Evolutionary conservation across 2,329 filamentous ascomycete species (phyloP), one percentile per base, ranked within the genome.

Genomic region (Huntiella bhutanensis): DNA sequence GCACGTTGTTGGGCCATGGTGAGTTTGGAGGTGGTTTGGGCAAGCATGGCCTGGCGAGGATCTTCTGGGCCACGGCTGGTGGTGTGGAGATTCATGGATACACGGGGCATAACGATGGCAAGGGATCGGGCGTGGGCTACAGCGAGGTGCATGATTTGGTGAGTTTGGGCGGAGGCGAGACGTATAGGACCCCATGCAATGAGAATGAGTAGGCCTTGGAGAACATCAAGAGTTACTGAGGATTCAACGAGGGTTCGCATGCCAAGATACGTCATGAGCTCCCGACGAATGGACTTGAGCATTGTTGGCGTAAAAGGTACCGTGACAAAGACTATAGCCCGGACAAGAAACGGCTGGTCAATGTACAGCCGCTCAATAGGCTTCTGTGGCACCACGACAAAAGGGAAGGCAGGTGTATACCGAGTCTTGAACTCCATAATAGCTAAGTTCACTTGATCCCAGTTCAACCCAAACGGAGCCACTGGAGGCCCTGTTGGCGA

Each of bases 161-260:
- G 47, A 6, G 40, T 49, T 42, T 49, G 47, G 4, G 47, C 38
- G 5, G 47, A 36, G 4, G 47, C 47, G 33, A 49, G 33, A 10
- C 47, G 33, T 12, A 35, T 42, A 47, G 37, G 56, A 43, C 57
- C 69, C 68, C 68, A 70, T 16, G 64, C 60, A 46, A 69, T 56
- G 36, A 62, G 60, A 38, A 68, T 57, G 5, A 70, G 50, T 6
- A 69, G 54, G 0, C 66, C 68, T 53, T 70, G 66, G 1, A 70
- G 57, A 3, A 67, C 53, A 47, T 68, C 66, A 6, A 70, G 48
- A 12, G 57, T 59, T 32, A 57, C 57, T 35, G 67, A 60, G 13
- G 62, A 61, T 48, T 61, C 58, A 1, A 66, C 58, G 1, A 71
- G 43, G 42, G 67, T 54, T 33, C 62, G 61, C 15, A 65, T 58